Conservation (phyloP, 2,329 filamentous ascomycete species). For the Endocalyx cinctus region DNA sequence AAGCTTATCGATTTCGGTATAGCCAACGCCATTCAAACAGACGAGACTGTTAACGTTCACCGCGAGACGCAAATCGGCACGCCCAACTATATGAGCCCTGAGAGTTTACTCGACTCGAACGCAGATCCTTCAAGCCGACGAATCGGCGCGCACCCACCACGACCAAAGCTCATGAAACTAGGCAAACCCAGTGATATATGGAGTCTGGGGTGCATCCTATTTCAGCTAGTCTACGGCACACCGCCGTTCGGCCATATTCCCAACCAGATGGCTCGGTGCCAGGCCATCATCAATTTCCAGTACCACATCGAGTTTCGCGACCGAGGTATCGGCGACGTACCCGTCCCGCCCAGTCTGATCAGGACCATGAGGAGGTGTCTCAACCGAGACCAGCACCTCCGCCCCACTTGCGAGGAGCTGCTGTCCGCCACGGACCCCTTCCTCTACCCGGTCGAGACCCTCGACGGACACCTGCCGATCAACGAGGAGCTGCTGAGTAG, state of each 20-base stretch:
- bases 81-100: constrained; percentile 97
- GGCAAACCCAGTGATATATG: constrained; percentile 96
- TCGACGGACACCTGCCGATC: constrained; percentile 52
- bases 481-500: constrained; percentile 58
- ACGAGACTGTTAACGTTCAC: constrained; percentile 96
- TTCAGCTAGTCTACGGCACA: constrained; percentile 98
- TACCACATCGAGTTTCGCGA: constrained; percentile 69
- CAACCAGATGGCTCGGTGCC: constrained; percentile 80
- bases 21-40: constrained; percentile 91
- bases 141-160: constrained; percentile 29
- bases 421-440: constrained; percentile 57
- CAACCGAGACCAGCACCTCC: constrained; percentile 55
- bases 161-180: constrained; percentile 81
- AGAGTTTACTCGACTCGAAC: constrained; percentile 86
- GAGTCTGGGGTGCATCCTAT: constrained; percentile 93
- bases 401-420: constrained; percentile 61
- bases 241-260: constrained; percentile 89
- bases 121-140: constrained; percentile 35
- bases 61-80: constrained; percentile 93
- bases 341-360: constrained; percentile 55
- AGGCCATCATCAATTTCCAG: constrained; percentile 77
- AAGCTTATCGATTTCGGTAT: constrained; percentile 99
- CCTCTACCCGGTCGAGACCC: constrained; percentile 56
- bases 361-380: constrained; percentile 61
- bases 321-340: constrained; percentile 60